Conservation (phyloP, 148 eudicot genomes). For the Rhododendron griersonianum region DNA sequence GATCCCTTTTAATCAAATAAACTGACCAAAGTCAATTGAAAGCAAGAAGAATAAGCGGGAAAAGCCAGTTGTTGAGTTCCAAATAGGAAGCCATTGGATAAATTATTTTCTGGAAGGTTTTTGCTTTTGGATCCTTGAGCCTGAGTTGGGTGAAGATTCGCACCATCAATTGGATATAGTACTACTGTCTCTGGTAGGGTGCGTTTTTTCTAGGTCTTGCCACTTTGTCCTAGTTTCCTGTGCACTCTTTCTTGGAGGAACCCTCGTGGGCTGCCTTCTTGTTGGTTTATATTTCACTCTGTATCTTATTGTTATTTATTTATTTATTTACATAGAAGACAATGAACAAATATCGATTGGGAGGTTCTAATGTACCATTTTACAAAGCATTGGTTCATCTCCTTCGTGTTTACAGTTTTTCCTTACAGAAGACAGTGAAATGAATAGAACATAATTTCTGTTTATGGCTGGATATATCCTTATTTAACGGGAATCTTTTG, state of each 20-base stretch:
- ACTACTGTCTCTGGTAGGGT: too few relatives aligned
- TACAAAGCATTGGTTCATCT: neutral
- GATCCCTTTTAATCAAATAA: neutral
- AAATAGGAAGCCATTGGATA: neutral
- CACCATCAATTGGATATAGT: neutral
- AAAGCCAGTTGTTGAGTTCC: neutral
- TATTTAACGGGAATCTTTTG: neutral
- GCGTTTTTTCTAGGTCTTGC: neutral
- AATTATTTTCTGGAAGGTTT: neutral
- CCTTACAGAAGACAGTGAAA: neutral
- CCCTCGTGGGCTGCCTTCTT: neutral
- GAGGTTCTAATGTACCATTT: slow-evolving; percentile 2
- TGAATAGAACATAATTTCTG: neutral
- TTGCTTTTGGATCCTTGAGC: neutral
- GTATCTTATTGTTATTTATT: neutral
- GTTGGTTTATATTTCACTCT: neutral
- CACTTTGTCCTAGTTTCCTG: neutral
- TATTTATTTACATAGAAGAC: neutral
- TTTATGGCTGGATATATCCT: neutral
- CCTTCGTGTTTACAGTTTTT: neutral
- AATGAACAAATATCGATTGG: neutral
- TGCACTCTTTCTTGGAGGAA: neutral
- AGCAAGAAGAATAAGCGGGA: neutral
- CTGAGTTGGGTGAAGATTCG: neutral
- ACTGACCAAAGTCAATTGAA: neutral